A percentile compares a stretch with the other conserved stretches of the same genome.
These are phyloP conservation scores for Picochlorum sp. DNA, from an alignment of 139 green algal species.

Conservation along the genomic window DNA sequence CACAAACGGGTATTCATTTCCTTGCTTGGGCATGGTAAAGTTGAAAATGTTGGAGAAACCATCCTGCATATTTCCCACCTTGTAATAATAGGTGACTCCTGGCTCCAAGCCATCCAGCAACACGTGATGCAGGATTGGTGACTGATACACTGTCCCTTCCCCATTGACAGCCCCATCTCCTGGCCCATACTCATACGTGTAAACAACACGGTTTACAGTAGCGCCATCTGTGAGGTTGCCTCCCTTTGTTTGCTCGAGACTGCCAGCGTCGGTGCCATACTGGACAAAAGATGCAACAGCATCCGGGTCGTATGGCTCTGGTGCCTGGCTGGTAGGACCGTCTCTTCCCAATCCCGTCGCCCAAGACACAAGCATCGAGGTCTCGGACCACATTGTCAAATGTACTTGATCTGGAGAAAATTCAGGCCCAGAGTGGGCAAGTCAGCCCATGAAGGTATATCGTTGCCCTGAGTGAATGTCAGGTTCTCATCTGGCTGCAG, in stretches of 20 bases:
- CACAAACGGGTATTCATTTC: background rate
- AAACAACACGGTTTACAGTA: background rate
- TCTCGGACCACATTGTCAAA: background rate
- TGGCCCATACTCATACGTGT: background rate
- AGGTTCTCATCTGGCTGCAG: no score
- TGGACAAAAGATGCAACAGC: background rate
- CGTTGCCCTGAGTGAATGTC: no score
- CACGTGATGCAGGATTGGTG: constrained; percentile 4
- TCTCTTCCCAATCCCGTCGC: background rate
- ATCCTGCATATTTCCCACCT: background rate
- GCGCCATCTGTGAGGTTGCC: background rate
- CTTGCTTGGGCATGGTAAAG: background rate
- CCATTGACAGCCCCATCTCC: background rate
- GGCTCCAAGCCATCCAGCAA: background rate
- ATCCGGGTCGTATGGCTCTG: background rate
- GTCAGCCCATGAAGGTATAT: no score
- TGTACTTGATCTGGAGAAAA: background rate
- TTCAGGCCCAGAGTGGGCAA: background rate
- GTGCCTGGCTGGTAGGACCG: background rate
- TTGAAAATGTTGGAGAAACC: background rate
- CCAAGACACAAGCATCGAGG: constrained; percentile 1
- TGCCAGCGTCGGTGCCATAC: background rate
- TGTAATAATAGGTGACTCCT: background rate
- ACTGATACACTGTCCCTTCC: background rate
- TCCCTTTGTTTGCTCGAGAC: background rate